Percentiles rank a stretch among this genome's conserved stretches.
Evolutionary conservation across 306 rosid species (phyloP).

Genomic region (Vigna radiata): DNA sequence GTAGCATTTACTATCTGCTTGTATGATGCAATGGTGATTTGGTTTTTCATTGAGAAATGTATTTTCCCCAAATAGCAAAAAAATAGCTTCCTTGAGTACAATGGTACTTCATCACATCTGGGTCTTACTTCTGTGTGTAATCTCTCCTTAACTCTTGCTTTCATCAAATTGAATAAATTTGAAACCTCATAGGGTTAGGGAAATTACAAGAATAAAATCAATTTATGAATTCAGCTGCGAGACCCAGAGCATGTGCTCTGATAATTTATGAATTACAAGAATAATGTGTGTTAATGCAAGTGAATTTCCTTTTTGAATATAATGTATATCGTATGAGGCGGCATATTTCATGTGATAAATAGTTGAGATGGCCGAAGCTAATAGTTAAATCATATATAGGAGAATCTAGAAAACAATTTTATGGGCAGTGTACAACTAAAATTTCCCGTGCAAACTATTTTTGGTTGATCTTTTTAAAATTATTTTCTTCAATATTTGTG

Average conservation of each 20-base stretch:
- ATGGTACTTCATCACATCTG: not conserved
- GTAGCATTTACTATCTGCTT: not conserved
- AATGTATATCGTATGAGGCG: not conserved
- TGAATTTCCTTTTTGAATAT: not conserved
- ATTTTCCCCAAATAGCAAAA: slow-evolving; percentile 6
- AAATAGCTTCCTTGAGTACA: not conserved
- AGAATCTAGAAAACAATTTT: not conserved
- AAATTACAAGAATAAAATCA: not conserved
- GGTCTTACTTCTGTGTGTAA: slow-evolving; percentile 13
- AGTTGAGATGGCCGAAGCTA: slow-evolving; percentile 4
- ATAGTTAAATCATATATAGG: slow-evolving; percentile 13
- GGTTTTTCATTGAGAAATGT: not conserved
- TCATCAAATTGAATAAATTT: not conserved
- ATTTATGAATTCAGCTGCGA: not conserved
- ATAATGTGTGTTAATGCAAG: not conserved
- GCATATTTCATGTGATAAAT: slow-evolving; percentile 1
- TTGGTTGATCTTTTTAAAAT: not conserved
- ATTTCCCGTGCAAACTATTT: not conserved
- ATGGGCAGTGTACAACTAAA: not conserved
- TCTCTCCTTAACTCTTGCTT: slow-evolving; percentile 4
- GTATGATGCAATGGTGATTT: not conserved
- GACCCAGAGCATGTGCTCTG: not conserved
- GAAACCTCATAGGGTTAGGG: slow-evolving; percentile 1
- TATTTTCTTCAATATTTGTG: not conserved
- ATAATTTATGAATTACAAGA: not conserved